Conservation (phyloP, 768 basidiomycete species). For the Trametes elegans region DNA sequence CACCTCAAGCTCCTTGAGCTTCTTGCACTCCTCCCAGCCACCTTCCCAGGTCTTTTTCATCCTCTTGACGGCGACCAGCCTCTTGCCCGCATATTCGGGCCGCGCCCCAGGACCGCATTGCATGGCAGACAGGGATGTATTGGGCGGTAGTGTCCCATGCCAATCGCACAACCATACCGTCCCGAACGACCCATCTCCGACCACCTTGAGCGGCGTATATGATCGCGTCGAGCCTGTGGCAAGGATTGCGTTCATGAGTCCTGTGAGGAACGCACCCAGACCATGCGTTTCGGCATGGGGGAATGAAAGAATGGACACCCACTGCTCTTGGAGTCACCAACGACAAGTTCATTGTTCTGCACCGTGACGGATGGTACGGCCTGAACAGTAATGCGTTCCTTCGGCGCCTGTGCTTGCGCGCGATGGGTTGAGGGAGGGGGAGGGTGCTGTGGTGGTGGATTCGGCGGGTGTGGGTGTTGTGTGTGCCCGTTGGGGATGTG, state of each 20-base stretch:
- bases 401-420: slow-evolving; percentile 31
- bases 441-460: slow-evolving; percentile 16
- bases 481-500: slow-evolving; percentile 32
- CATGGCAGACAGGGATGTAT: slow-evolving; percentile 91
- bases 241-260: neutral
- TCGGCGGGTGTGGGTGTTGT: slow-evolving; percentile 20
- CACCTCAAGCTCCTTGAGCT: slow-evolving; percentile 93
- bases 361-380: slow-evolving; percentile 79
- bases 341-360: slow-evolving; percentile 63
- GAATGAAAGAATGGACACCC: slow-evolving; percentile 32
- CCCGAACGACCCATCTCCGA: slow-evolving; percentile 98
- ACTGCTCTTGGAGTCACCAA: slow-evolving; percentile 74
- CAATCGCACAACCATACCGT: slow-evolving; percentile 99
- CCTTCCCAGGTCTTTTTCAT: slow-evolving; percentile 99
- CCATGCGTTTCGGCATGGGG: slow-evolving; percentile 8
- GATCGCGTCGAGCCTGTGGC: slow-evolving; percentile 74
- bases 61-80: slow-evolving; percentile 93
- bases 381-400: slow-evolving; percentile 64
- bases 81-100: slow-evolving; percentile 92
- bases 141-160: slow-evolving; percentile 92
- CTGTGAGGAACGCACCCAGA: slow-evolving; percentile 13
- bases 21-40: slow-evolving; percentile 97
- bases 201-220: slow-evolving; percentile 92
- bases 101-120: slow-evolving; percentile 90
- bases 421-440: slow-evolving; percentile 19